Evolutionary conservation across 352 stramenopile species (phyloP).

Genomic region (Phytophthora megakarya): DNA sequence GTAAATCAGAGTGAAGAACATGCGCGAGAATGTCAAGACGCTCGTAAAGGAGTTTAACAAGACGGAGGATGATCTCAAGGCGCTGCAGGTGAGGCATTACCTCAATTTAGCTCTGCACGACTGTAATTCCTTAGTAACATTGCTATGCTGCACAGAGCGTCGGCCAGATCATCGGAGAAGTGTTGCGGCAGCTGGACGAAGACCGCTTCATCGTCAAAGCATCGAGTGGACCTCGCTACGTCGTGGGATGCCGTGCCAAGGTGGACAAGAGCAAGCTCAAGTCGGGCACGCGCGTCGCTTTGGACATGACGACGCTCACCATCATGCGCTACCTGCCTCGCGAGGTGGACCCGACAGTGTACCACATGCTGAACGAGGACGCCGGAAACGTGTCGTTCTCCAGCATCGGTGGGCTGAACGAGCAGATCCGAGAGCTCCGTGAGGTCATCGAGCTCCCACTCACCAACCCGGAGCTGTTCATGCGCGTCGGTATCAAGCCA

Average conservation of each 20-base stretch:
- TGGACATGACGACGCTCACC: constrained; percentile 99
- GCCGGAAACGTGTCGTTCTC: constrained; percentile 97
- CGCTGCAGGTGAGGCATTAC: constrained; percentile 66
- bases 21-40: constrained; percentile 96
- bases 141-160: constrained; percentile 88
- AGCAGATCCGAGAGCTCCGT: constrained; percentile 98
- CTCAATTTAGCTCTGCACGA: neutral
- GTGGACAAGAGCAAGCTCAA: constrained; percentile 96
- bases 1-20: constrained; percentile 92
- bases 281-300: constrained; percentile 95
- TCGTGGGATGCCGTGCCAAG: constrained; percentile 97
- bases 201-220: constrained; percentile 99
- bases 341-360: constrained; percentile 99
- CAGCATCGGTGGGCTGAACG: constrained; percentile 98
- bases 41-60: constrained; percentile 98
- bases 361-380: constrained; percentile 99
- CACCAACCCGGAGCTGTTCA: constrained; percentile 99
- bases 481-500: constrained; percentile 98
- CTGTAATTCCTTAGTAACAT: constrained; percentile 4
- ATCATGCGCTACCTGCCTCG: constrained; percentile 99
- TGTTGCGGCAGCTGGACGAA: constrained; percentile 97
- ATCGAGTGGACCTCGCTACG: constrained; percentile 97
- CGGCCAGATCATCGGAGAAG: constrained; percentile 99
- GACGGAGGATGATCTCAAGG: constrained; percentile 98
- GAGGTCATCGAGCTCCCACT: constrained; percentile 99